A percentile compares a stretch with the other conserved stretches of the same genome.
Conservation (phyloP, 2,329 filamentous ascomycete species). For the Tolypocladium ovalisporum region DNA sequence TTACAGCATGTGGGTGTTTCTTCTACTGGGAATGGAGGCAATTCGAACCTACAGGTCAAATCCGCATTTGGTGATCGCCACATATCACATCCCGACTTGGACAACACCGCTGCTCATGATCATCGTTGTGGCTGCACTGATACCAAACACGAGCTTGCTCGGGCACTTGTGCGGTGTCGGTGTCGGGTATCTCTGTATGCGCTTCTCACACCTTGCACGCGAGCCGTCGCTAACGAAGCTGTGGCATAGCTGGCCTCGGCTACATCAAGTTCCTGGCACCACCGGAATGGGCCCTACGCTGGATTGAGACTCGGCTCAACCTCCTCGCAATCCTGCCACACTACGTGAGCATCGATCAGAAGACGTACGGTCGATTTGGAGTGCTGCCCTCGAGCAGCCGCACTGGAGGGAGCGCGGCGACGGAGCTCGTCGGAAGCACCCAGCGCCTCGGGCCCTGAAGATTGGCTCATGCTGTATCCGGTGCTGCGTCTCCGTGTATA, state of each 20-base stretch:
- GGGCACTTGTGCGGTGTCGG: conserved; percentile 78
- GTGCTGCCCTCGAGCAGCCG: conserved; percentile 56
- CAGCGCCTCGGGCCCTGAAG: conserved; percentile 60
- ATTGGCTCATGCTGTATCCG: background rate
- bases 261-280: conserved; percentile 85
- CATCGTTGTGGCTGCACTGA: conserved; percentile 62
- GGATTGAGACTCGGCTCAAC: conserved; percentile 81
- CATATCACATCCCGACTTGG: conserved; percentile 77
- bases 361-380: conserved; percentile 87
- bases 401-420: conserved; percentile 30
- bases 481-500: background rate
- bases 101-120: conserved; percentile 71
- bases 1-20: conserved; percentile 78
- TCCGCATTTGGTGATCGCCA: conserved; percentile 58
- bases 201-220: background rate
- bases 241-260: conserved; percentile 59
- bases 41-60: conserved; percentile 77
- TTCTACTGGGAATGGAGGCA: conserved; percentile 74
- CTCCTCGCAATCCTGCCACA: conserved; percentile 75
- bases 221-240: background rate
- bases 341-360: conserved; percentile 91
- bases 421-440: conserved; percentile 49
- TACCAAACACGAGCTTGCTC: conserved; percentile 73
- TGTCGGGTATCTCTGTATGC: conserved; percentile 72
- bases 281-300: conserved; percentile 77